Conservation (phyloP, 2,329 filamentous ascomycete species). For the Aspergillus awamori region DNA sequence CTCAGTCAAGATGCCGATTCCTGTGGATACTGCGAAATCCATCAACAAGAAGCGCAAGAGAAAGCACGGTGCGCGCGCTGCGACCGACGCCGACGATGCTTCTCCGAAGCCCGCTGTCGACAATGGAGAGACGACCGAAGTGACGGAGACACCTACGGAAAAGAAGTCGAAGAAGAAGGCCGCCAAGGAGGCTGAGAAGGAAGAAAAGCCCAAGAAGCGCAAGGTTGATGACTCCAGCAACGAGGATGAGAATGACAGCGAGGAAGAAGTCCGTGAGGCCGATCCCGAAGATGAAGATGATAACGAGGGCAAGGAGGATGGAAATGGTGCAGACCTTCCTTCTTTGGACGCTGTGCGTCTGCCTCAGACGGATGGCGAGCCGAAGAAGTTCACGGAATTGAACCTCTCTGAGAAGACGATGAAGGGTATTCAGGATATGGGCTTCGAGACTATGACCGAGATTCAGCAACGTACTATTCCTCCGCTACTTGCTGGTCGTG, state of each 20-base stretch:
- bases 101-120: slow-evolving; percentile 30
- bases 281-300: slow-evolving; percentile 38
- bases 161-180: slow-evolving; percentile 22
- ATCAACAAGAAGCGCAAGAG: slow-evolving; percentile 50
- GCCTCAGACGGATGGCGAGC: slow-evolving; percentile 61
- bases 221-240: slow-evolving; percentile 40
- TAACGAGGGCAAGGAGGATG: slow-evolving; percentile 37
- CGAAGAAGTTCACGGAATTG: slow-evolving; percentile 76
- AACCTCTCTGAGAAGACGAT: slow-evolving; percentile 86
- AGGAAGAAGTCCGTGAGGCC: slow-evolving; percentile 27
- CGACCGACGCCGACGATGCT: slow-evolving; percentile 31
- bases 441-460: slow-evolving; percentile 92
- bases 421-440: slow-evolving; percentile 87
- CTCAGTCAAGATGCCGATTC: slow-evolving; percentile 35
- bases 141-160: slow-evolving; percentile 20
- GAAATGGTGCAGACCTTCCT: slow-evolving; percentile 52
- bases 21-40: slow-evolving; percentile 43
- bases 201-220: slow-evolving; percentile 42
- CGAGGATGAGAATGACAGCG: slow-evolving; percentile 38
- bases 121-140: slow-evolving; percentile 25
- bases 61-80: slow-evolving; percentile 40
- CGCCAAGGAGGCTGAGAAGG: slow-evolving; percentile 23
- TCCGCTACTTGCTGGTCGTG: slow-evolving; percentile 82
- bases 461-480: slow-evolving; percentile 89
- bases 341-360: slow-evolving; percentile 55